Evolutionary conservation across 169 alveolate species (phyloP), one percentile per base, ranked within the genome.

Genomic region (Plasmodium sp.): DNA sequence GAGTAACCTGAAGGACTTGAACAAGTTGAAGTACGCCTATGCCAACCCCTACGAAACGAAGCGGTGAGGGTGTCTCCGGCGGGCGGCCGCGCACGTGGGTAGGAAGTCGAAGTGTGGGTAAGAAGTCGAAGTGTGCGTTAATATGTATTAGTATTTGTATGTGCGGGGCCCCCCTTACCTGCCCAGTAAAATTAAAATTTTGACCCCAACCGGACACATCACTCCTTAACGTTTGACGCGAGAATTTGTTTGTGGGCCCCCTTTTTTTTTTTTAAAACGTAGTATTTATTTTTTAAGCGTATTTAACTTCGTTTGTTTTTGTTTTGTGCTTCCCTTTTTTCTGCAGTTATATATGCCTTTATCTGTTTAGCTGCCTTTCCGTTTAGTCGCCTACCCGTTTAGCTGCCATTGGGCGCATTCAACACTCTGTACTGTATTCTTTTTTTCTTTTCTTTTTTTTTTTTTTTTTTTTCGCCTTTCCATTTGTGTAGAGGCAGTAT

Each of bases 1-100:
- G 34, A 88, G 83, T 45, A 88, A 67, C 27, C 67, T 88, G 74
- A 88, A 80, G 58, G 94, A 88, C 81, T 62, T 88, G 73, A 88
- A 88, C 36, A 88, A 88, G 48, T 67, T 88, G 48, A 88, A 88
- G 33, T 88, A 88, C 81, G 94, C 94, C 14, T 88, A 88, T 81
- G 94, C 94, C 6, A 88, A 88, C 33, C 94, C 94, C 1, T 88
- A 62, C 51, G 94, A 88, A 34, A n/a, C 94, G 31, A 88, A 88
- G 41, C 71, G 93, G 31, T 85, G 58, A 74, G 7, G 7, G 14
- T 9, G 41, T 10, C 31, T 22, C 22, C 5, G 43, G n/a, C 75
- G 75, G 14, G n/a, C 39, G 9, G 9, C 33, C 74, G 34, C 12
- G 74, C 2, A 7, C n/a, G 33, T 58, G 9, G 1, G 74, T 3